Evolutionary conservation across 805 yeast genomes (phyloP), one percentile per base, ranked within the genome.

Genomic region (Cyberlindnera maritima): DNA sequence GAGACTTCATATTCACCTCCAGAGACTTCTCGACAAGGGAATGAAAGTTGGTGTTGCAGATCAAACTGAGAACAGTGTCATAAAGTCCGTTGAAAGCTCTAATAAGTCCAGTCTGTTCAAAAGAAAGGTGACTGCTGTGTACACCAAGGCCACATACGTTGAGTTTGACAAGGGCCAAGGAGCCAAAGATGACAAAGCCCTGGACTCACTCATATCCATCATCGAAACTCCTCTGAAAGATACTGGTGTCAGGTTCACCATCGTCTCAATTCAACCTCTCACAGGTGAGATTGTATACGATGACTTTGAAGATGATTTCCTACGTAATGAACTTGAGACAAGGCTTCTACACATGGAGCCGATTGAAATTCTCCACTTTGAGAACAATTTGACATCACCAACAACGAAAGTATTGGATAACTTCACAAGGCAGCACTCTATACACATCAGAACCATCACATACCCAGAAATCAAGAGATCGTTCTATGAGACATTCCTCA

Each of bases 11-110:
- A 74, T 85, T 26, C 92, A 92, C 62, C 67, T 91, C 32, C 86
- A 85, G 61, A 72, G 92, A 49, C 67, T 92, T 15, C 71, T 94
- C 4, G 77, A 76, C 34, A 71, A 71, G 45, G 96, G 97, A 0
- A 68, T 79, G 49, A 91, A 86, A 61, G 88, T 94, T 3, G 98
- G 95, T 0, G 80, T 94, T 2, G 94, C 91, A 0, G 84, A 85
- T 58, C 98, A 94, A 60, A 69, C 79, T 4, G 97, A 92, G 60
- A 80, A 92, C 0, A 83, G 89, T 2, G 88, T 89, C 0, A 71
- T 88, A 13, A 88, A 88, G 58, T 73, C 77, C 6, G 68, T 66
- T 14, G 64, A 64, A 26, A 66, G 78, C 2, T 64, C 77, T 5
- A 82, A 76, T 50, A 77, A 77, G 45, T 67, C 74, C 26, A 71